These are phyloP conservation scores for Prunus fruticosa DNA, from an alignment of 306 rosid genomes.

Conservation along the genomic window DNA sequence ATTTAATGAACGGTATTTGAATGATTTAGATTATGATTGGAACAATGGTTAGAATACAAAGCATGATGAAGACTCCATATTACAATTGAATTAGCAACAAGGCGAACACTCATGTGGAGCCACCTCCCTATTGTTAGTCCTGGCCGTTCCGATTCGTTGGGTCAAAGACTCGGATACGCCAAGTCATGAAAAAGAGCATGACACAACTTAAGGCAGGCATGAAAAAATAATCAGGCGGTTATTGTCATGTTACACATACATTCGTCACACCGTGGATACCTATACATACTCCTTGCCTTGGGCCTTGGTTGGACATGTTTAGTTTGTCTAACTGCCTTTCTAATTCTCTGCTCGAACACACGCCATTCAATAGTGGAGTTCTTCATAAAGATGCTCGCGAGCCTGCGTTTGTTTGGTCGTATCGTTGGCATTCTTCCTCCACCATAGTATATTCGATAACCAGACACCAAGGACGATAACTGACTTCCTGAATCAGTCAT, in stretches of 20 bases:
- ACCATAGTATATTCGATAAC: conserved; percentile 85
- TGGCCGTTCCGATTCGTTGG: too few relatives aligned
- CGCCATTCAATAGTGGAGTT: conserved; percentile 88
- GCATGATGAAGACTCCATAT: neutral
- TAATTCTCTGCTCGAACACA: conserved; percentile 85
- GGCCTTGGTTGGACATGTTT: conserved; percentile 89
- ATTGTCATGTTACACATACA: conserved; percentile 78
- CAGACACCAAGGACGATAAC: conserved; percentile 85
- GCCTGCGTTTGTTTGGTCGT: conserved; percentile 96
- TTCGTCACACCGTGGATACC: conserved; percentile 89
- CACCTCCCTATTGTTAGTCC: neutral
- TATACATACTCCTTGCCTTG: conserved; percentile 83
- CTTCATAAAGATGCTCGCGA: conserved; percentile 67
- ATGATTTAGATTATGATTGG: neutral
- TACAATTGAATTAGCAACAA: neutral
- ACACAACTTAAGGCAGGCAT: neutral
- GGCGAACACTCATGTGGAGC: too few relatives aligned
- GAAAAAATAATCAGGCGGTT: neutral
- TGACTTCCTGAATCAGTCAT: conserved; percentile 99
- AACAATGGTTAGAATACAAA: neutral
- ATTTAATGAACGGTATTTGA: neutral
- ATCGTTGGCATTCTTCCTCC: conserved; percentile 91
- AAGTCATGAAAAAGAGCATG: neutral
- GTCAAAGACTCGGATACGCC: neutral
- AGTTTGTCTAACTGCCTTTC: conserved; percentile 96